phyloP scores from a whole-genome alignment of 106 monocot genomes.

The Dendrobium chrysotoxum region DNA sequence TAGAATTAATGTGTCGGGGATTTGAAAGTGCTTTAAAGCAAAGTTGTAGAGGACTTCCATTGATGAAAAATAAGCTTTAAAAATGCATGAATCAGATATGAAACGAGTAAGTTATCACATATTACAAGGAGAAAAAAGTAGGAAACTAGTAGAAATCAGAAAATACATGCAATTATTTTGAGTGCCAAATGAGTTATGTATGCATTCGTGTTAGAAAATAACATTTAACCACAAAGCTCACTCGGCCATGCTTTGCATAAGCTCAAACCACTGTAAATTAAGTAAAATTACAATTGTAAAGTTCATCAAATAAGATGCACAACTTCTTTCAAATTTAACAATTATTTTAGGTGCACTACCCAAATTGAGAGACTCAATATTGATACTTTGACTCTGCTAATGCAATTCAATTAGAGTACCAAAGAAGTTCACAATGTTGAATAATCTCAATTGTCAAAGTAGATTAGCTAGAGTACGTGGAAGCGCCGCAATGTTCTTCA shows the following conservation, averaged over 20 bases:
- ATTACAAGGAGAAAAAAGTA: no score
- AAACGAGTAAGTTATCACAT: no score
- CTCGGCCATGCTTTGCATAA: constrained; percentile 60
- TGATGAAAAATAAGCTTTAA: no score
- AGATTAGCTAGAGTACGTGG: constrained; percentile 87
- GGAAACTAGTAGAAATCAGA: no score
- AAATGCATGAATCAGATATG: no score
- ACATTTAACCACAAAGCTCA: not conserved
- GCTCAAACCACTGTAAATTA: constrained; percentile 88
- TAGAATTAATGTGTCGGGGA: no score
- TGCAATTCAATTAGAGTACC: no score
- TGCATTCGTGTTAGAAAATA: not conserved
- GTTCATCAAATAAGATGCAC: not conserved
- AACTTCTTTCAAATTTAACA: not conserved
- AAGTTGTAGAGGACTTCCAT: no score
- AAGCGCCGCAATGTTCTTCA: constrained; percentile 78
- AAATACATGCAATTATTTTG: no score
- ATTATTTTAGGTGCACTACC: not conserved
- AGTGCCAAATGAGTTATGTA: no score
- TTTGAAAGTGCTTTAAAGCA: no score
- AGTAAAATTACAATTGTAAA: not conserved
- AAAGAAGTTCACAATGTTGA: not conserved
- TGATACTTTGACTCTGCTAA: not conserved
- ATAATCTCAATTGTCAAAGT: constrained; percentile 59
- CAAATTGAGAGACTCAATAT: not conserved